phyloP scores from a whole-genome alignment of 768 basidiomycete genomes.

The Leccinum sublutescens region DNA sequence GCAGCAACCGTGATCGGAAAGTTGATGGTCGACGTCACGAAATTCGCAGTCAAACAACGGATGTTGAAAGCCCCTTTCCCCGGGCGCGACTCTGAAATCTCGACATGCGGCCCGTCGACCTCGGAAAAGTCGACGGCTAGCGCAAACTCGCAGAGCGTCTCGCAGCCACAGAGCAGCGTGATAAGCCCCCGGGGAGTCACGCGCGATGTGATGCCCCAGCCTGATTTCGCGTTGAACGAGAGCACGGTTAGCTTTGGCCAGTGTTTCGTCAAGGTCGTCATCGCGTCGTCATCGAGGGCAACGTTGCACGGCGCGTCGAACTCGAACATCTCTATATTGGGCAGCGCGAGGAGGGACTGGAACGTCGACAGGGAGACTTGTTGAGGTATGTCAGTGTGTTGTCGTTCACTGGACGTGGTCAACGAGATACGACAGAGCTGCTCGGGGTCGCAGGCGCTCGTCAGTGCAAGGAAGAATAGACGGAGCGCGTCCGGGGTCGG shows the following conservation, averaged over 20 bases:
- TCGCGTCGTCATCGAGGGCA: constrained; percentile 19
- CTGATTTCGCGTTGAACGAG: constrained; percentile 17
- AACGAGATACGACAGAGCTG: constrained; percentile 11
- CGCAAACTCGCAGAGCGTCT: constrained; percentile 8
- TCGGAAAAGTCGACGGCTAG: constrained; percentile 22
- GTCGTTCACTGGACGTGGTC: constrained; percentile 1
- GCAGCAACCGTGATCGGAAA: constrained; percentile 20
- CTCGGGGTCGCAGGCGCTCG: constrained; percentile 10
- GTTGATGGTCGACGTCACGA: constrained; percentile 22
- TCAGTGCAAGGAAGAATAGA: constrained; percentile 22
- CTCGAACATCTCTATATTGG: constrained; percentile 10
- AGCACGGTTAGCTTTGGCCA: constrained; percentile 20
- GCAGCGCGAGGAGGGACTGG: constrained; percentile 17
- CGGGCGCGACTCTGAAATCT: not conserved
- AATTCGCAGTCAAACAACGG: constrained; percentile 12
- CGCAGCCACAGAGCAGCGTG: constrained; percentile 18
- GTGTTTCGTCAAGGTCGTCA: constrained; percentile 17
- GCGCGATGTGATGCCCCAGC: constrained; percentile 18
- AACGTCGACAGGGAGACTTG: constrained; percentile 17
- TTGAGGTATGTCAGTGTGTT: not conserved
- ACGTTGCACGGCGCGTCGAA: constrained; percentile 23
- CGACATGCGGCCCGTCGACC: constrained; percentile 9
- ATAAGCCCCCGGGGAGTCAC: constrained; percentile 25
- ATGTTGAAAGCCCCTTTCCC: constrained; percentile 12
- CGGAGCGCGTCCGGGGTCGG: constrained; percentile 20